Conservation (phyloP, 192 early-diverging fungal species). For the Coemansia sp. region DNA sequence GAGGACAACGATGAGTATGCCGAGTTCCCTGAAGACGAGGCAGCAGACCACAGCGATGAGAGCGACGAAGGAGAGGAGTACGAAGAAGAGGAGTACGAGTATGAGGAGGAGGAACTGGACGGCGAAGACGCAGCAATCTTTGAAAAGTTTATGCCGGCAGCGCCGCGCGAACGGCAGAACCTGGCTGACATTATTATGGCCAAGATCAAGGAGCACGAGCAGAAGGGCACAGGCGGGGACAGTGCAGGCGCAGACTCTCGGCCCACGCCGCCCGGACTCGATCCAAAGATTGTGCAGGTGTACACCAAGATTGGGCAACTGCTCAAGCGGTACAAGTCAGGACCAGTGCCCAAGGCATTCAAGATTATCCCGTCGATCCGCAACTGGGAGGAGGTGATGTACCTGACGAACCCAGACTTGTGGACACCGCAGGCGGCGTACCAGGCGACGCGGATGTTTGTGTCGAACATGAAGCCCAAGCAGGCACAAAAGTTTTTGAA, state of each 20-base stretch:
- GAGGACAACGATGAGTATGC: slow-evolving; percentile 59
- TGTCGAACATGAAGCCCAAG: slow-evolving; percentile 93
- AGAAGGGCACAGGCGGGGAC: slow-evolving; percentile 7
- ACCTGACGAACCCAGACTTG: slow-evolving; percentile 81
- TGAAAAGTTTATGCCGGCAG: slow-evolving; percentile 86
- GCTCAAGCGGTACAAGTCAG: slow-evolving; percentile 89
- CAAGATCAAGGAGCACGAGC: slow-evolving; percentile 83
- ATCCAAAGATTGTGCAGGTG: slow-evolving; percentile 91
- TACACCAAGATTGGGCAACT: slow-evolving; percentile 85
- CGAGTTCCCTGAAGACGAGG: slow-evolving; percentile 31
- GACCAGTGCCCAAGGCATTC: slow-evolving; percentile 95
- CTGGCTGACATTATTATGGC: slow-evolving; percentile 96
- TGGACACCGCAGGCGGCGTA: slow-evolving; percentile 98
- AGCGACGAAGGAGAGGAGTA: slow-evolving; percentile 59
- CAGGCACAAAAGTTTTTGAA: slow-evolving; percentile 91
- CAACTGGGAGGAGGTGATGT: slow-evolving; percentile 98
- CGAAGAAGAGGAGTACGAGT: slow-evolving; percentile 68
- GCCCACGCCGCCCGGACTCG: slow-evolving; percentile 56
- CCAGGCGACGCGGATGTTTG: slow-evolving; percentile 94
- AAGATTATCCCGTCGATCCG: slow-evolving; percentile 94
- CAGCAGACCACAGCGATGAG: slow-evolving; percentile 10
- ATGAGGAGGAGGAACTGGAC: slow-evolving; percentile 69
- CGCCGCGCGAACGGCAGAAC: slow-evolving; percentile 80
- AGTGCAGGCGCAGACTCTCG: slow-evolving; percentile 11
- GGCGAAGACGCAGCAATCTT: slow-evolving; percentile 82